A percentile compares a stretch with the other conserved stretches of the same genome.
These are phyloP conservation scores for Curvularia lunata DNA, from an alignment of 2,329 filamentous ascomycete genomes.

Conservation along the genomic window DNA sequence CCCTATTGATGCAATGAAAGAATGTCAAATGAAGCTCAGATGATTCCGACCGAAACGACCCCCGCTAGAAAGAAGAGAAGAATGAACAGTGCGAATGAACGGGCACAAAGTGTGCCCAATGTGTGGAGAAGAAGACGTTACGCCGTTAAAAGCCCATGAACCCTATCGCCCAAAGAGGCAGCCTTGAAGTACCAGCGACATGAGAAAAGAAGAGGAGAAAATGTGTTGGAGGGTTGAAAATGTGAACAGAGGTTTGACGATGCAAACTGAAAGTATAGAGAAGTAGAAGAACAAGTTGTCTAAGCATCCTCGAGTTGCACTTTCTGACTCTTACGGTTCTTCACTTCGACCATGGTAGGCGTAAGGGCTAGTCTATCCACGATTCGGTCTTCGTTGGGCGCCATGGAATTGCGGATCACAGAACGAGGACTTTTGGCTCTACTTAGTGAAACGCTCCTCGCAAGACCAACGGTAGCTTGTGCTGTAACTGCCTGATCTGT, in stretches of 20 bases:
- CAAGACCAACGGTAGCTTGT: constrained; percentile 42
- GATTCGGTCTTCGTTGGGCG: constrained; percentile 27
- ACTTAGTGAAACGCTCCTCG: constrained; percentile 42
- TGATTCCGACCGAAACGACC: constrained; percentile 9
- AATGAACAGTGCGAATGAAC: constrained; percentile 2
- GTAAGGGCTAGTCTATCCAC: constrained; percentile 39
- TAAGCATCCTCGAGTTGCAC: constrained; percentile 47
- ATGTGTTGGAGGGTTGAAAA: not conserved
- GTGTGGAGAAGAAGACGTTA: constrained; percentile 10
- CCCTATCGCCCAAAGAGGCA: constrained; percentile 7
- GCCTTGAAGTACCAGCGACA: constrained; percentile 1
- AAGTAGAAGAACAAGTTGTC: constrained; percentile 8
- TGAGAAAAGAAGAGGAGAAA: not conserved
- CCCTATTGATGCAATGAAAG: constrained; percentile 5
- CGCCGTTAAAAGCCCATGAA: not conserved
- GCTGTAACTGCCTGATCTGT: constrained; percentile 4
- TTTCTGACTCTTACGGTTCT: constrained; percentile 45
- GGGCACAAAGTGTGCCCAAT: constrained; percentile 6
- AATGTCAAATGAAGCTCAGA: not conserved
- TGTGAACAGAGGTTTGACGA: not conserved
- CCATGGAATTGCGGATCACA: constrained; percentile 22
- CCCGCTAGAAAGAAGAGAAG: constrained; percentile 4
- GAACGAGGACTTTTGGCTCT: constrained; percentile 35
- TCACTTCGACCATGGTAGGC: constrained; percentile 47
- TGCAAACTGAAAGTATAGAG: constrained; percentile 2